Evolutionary conservation across 2,329 filamentous ascomycete species (phyloP).

Genomic region (Daldinia sp.): DNA sequence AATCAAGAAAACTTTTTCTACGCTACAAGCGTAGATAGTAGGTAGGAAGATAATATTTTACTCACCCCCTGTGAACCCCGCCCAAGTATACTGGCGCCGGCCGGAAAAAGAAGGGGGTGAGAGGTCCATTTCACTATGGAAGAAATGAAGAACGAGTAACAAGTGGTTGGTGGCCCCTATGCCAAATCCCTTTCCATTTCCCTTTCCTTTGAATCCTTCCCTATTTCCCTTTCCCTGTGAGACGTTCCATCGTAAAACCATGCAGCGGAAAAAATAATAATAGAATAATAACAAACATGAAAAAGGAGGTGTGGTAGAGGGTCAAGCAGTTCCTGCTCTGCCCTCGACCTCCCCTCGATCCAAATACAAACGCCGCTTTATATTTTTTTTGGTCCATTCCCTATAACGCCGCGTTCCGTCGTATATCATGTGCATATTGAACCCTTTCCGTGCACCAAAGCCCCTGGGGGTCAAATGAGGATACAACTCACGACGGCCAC

Average conservation of each 20-base stretch:
- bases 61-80: not conserved
- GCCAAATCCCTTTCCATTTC: too few species aligned
- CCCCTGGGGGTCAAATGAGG: not conserved
- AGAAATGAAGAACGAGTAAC: slow-evolving; percentile 7
- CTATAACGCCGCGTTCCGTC: slow-evolving; percentile 36
- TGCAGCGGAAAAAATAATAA: slow-evolving; percentile 11
- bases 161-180: not conserved
- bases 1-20: not conserved
- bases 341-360: slow-evolving; percentile 3
- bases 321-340: not conserved
- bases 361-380: slow-evolving; percentile 32
- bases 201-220: slow-evolving; percentile 10
- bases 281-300: slow-evolving; percentile 5
- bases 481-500: slow-evolving; percentile 39
- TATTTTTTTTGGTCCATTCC: slow-evolving; percentile 29
- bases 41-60: not conserved
- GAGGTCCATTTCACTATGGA: not conserved
- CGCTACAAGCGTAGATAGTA: too few species aligned
- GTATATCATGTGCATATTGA: slow-evolving; percentile 32
- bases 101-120: too few species aligned
- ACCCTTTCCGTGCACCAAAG: not conserved
- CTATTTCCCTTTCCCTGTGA: slow-evolving; percentile 4
- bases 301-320: not conserved
- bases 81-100: not conserved
- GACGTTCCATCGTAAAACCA: slow-evolving; percentile 33